Percentiles rank a stretch among this genome's conserved stretches.
Evolutionary conservation across 768 basidiomycete genomes (phyloP).

Genomic region (Russula lepida): DNA sequence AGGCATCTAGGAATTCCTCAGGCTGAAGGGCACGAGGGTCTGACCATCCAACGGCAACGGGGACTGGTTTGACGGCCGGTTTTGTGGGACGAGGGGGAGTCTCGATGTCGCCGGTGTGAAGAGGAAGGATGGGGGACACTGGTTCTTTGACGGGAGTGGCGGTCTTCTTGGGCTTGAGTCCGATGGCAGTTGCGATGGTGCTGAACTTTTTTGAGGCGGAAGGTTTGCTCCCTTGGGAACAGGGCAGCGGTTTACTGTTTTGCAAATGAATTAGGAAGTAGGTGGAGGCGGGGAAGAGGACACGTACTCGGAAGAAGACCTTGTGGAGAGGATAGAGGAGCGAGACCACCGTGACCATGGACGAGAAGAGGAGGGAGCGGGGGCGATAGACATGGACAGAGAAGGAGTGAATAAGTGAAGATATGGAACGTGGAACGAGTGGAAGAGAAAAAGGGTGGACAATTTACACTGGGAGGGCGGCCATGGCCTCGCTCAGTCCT

Average conservation of each 20-base stretch:
- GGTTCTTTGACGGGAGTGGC: slow-evolving; percentile 46
- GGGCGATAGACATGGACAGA: slow-evolving; percentile 8
- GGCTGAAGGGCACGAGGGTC: slow-evolving; percentile 49
- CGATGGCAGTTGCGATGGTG: slow-evolving; percentile 51
- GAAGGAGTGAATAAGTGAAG: slow-evolving; percentile 18
- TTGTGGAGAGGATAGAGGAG: slow-evolving; percentile 26
- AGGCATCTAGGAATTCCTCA: slow-evolving; percentile 31
- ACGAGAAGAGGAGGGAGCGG: slow-evolving; percentile 21
- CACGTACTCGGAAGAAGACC: slow-evolving; percentile 18
- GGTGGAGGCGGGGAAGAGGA: slow-evolving; percentile 3
- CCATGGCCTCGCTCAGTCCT: neutral
- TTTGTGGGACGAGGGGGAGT: slow-evolving; percentile 25
- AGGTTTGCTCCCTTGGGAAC: neutral
- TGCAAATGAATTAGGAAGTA: neutral
- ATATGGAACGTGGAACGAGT: slow-evolving; percentile 10
- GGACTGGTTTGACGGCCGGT: slow-evolving; percentile 45
- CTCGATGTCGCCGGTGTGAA: slow-evolving; percentile 19
- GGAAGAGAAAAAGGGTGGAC: neutral
- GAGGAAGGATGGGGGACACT: slow-evolving; percentile 25
- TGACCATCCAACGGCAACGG: slow-evolving; percentile 47
- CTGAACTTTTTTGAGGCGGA: slow-evolving; percentile 37
- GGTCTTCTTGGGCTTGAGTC: slow-evolving; percentile 56
- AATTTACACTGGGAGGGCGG: neutral
- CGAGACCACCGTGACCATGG: slow-evolving; percentile 33
- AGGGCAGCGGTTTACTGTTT: slow-evolving; percentile 4